Base-by-base conservation (phyloP, 768 basidiomycete genomes). In the Xerocomellus dryophilus region DNA sequence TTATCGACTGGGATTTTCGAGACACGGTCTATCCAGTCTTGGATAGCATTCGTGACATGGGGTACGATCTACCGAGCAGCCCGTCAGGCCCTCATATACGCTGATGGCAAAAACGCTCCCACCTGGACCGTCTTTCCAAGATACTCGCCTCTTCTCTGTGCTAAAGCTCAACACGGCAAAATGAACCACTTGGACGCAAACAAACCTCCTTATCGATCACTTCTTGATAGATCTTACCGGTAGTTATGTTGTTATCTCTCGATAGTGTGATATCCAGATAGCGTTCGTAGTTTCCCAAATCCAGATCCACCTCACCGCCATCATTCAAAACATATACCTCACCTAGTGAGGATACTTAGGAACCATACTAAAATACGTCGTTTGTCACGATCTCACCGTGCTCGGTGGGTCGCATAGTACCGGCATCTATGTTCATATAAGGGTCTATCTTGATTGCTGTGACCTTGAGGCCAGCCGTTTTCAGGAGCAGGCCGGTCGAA, bases 381-480 rank as follows among this genome's bases (percentile, higher is more conserved):
- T 59, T 27, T 39, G 47, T 32, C 55, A 38, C 43, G 46, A 56
- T 58, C 85, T 79, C 70, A 92, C 95, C 96, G 69, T 99, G 96
- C 72, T 99, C 96, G 15, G 94, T 96, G 14, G 96, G 96, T 46
- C 93, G 81, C 96, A 99, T 99, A 18, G 96, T 98, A 34, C 96
- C 96, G 21, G 96, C 96, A 79, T 99, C 96, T 64, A 99, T 98
- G 75, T 99, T 99, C 96, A 99, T 98, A 64, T 99, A 99, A 14
- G 96, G 96, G 70, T 99, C 96, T 65, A 99, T 98, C 76, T 99
- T 99, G 80, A 99, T 98, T 11, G 96, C 91, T 8, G 96, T 99
- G 63, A 98, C 96, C 76, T 94, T 97, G 56, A 97, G 79, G 43
- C 96, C 96, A 35, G 88, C 85, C 41, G 92, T 98, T 75, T 98